Evolutionary conservation across 1,284 basidiomycete species (phyloP).

Genomic region (Sanghuangporus weigelae): DNA sequence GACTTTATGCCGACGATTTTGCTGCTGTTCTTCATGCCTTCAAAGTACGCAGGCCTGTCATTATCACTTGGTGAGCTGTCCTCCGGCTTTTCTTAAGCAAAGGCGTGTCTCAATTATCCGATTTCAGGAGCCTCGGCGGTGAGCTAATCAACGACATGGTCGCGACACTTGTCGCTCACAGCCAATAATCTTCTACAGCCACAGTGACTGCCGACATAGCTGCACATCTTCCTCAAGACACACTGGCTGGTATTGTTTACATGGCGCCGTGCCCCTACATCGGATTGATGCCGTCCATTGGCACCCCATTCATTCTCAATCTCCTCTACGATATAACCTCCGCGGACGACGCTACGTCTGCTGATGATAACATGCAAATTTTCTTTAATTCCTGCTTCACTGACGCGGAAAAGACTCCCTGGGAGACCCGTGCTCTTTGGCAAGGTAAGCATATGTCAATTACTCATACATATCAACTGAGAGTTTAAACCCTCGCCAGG

Average conservation of each 20-base stretch:
- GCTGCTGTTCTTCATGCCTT: constrained; percentile 29
- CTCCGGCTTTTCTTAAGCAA: neutral
- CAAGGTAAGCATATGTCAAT: constrained; percentile 27
- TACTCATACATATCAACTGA: neutral
- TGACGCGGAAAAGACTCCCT: constrained; percentile 23
- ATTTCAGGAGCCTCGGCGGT: constrained; percentile 36
- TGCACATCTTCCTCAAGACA: constrained; percentile 29
- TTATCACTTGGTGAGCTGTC: constrained; percentile 25
- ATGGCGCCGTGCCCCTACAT: constrained; percentile 31
- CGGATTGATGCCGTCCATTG: constrained; percentile 25
- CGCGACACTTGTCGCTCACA: neutral
- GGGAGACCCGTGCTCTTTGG: constrained; percentile 28
- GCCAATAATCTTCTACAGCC: constrained; percentile 20
- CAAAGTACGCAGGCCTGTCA: constrained; percentile 29
- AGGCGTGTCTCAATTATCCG: neutral
- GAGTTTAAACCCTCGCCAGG: neutral
- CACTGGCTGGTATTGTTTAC: constrained; percentile 34
- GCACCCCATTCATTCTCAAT: constrained; percentile 10
- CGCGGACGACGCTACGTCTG: constrained; percentile 26
- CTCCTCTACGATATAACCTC: constrained; percentile 26
- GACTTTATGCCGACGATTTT: constrained; percentile 34
- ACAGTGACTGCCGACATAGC: constrained; percentile 34
- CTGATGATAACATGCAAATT: neutral
- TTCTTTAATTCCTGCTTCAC: constrained; percentile 32
- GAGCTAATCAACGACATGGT: constrained; percentile 8